phyloP scores from a whole-genome alignment of 805 yeast genomes.

The Kazachstania bromeliacearum region DNA sequence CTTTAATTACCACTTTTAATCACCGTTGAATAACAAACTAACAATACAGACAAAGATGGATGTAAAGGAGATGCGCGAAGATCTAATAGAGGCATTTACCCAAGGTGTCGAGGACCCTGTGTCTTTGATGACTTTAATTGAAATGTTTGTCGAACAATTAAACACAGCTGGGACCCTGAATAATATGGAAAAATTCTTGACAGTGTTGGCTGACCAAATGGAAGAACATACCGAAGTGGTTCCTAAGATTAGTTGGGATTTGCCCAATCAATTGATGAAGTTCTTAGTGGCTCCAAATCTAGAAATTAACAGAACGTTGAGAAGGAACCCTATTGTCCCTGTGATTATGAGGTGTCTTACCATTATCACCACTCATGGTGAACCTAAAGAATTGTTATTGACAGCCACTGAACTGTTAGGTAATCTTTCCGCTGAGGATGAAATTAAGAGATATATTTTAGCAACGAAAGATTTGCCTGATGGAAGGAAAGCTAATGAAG shows the following conservation, averaged over 20 bases:
- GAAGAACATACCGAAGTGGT: slow-evolving; percentile 40
- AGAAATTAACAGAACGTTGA: slow-evolving; percentile 23
- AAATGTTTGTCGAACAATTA: slow-evolving; percentile 19
- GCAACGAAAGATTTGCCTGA: slow-evolving; percentile 5
- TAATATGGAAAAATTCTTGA: slow-evolving; percentile 44
- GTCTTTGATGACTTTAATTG: slow-evolving; percentile 23
- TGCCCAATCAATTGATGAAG: slow-evolving; percentile 58
- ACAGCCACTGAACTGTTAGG: slow-evolving; percentile 57
- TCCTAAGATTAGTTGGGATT: slow-evolving; percentile 80
- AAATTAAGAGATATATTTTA: slow-evolving; percentile 6
- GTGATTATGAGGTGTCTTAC: slow-evolving; percentile 44
- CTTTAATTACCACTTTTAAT: too few relatives aligned
- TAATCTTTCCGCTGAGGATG: slow-evolving; percentile 11
- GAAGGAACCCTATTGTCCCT: slow-evolving; percentile 25
- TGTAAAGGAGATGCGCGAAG: slow-evolving; percentile 10
- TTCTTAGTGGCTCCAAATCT: slow-evolving; percentile 37
- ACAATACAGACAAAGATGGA: slow-evolving; percentile 6
- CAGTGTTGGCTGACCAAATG: slow-evolving; percentile 37
- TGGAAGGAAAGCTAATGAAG: slow-evolving; percentile 4
- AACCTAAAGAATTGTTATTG: slow-evolving; percentile 71
- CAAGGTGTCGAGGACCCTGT: slow-evolving; percentile 23
- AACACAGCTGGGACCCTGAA: slow-evolving; percentile 19
- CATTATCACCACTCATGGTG: slow-evolving; percentile 57
- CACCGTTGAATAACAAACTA: too few relatives aligned
- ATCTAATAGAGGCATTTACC: slow-evolving; percentile 18